Conservation (phyloP, 2,329 filamentous ascomycete genomes). For the Purpureocillium takamizusanense region DNA sequence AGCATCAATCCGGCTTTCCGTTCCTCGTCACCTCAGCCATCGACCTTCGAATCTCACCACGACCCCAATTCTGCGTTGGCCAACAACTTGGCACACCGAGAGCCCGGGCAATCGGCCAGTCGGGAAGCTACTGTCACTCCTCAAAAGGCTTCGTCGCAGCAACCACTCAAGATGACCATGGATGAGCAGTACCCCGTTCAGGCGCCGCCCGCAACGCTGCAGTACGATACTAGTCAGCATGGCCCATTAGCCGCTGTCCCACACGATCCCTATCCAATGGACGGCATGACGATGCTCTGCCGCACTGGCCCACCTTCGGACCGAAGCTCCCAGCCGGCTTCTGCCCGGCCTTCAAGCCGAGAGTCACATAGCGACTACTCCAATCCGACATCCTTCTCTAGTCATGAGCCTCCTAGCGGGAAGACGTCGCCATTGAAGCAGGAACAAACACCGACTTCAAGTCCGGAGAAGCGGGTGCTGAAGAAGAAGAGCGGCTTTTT, state of each 20-base stretch:
- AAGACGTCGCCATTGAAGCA: constrained; percentile 68
- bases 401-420: constrained; percentile 68
- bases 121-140: constrained; percentile 43
- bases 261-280: constrained; percentile 87
- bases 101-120: constrained; percentile 32
- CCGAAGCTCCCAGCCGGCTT: constrained; percentile 39
- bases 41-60: constrained; percentile 84
- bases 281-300: constrained; percentile 97
- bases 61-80: constrained; percentile 71
- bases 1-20: constrained; percentile 94
- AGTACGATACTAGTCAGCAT: constrained; percentile 42
- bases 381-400: constrained; percentile 80
- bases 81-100: constrained; percentile 55
- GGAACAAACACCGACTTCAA: constrained; percentile 34
- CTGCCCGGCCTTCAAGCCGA: constrained; percentile 68
- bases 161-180: constrained; percentile 8
- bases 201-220: constrained; percentile 10
- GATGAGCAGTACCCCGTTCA: constrained; percentile 12
- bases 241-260: constrained; percentile 62
- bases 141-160: constrained; percentile 27
- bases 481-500: constrained; percentile 81
- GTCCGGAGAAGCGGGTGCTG: constrained; percentile 56
- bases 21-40: constrained; percentile 92
- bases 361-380: constrained; percentile 90
- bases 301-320: constrained; percentile 59